A percentile compares a stretch with the other conserved stretches of the same genome.
Conservation (phyloP, 1,284 basidiomycete species). For the Limonomyces culmigenus region DNA sequence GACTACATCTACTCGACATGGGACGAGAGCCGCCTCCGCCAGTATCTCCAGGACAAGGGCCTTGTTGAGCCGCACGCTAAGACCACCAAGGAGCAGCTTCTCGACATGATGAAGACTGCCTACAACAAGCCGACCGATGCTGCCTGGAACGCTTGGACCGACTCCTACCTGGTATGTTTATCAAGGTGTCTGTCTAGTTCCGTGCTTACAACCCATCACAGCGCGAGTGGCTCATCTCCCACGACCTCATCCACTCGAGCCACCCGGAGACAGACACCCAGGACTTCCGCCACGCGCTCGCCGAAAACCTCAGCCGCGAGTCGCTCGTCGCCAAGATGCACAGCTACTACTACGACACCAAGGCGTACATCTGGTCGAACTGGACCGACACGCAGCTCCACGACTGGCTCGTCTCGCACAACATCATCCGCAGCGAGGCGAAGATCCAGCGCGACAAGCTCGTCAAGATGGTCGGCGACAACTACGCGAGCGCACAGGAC, state of each 20-base stretch:
- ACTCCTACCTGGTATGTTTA: conserved; percentile 72
- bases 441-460: conserved; percentile 63
- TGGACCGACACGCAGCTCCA: conserved; percentile 60
- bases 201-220: no score
- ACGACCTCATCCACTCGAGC: conserved; percentile 48
- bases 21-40: conserved; percentile 58
- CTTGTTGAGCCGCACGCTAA: conserved; percentile 49
- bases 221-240: conserved; percentile 67
- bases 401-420: conserved; percentile 56
- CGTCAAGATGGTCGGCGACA: conserved; percentile 57
- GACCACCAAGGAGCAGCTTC: conserved; percentile 48
- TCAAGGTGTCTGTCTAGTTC: conserved; percentile 17
- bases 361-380: conserved; percentile 44
- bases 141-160: conserved; percentile 73
- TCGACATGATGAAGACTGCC: conserved; percentile 48
- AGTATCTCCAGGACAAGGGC: conserved; percentile 62
- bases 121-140: conserved; percentile 49
- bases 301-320: conserved; percentile 27
- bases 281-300: background rate
- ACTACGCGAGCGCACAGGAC: conserved; percentile 56
- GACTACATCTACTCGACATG: conserved; percentile 84
- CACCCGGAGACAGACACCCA: conserved; percentile 28
- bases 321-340: conserved; percentile 57
- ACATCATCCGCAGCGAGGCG: conserved; percentile 54
- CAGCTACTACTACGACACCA: conserved; percentile 55